phyloP scores from a whole-genome alignment of 257 asterid species.

The Paraleonurus japonicus region DNA sequence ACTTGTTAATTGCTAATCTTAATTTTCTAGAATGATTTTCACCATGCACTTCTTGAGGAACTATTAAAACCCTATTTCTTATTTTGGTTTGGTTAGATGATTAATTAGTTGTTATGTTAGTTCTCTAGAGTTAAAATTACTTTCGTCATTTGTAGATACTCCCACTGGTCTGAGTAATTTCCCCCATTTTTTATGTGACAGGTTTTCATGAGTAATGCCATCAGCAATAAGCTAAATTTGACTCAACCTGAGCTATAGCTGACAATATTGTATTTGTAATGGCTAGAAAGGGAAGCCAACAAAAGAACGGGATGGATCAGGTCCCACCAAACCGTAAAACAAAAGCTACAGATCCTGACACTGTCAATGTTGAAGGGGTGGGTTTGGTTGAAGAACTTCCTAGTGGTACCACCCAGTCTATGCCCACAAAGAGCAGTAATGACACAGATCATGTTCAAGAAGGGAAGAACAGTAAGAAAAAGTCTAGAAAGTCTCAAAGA shows the following conservation, averaged over 20 bases:
- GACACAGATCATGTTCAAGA: conserved; percentile 38
- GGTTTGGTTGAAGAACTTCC: conserved; percentile 41
- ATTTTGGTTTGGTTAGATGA: too few species aligned
- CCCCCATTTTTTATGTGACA: conserved; percentile 20
- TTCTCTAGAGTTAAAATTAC: too few species aligned
- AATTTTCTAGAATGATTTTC: not conserved
- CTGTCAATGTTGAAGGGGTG: conserved; percentile 32
- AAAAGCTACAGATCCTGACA: conserved; percentile 41
- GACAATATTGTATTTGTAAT: conserved; percentile 28
- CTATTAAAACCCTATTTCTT: too few species aligned
- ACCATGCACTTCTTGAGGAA: not conserved
- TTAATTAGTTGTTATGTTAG: too few species aligned
- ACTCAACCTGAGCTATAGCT: conserved; percentile 8
- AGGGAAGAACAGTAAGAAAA: conserved; percentile 50
- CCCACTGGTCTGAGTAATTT: not conserved
- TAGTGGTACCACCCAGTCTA: conserved; percentile 35
- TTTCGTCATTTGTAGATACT: conserved; percentile 13
- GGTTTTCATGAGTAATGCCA: conserved; percentile 21
- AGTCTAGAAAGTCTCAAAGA: conserved; percentile 45
- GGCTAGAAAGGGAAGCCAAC: conserved; percentile 65
- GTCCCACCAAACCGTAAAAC: conserved; percentile 38
- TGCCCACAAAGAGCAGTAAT: conserved; percentile 32
- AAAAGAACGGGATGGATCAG: conserved; percentile 49
- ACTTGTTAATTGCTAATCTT: not conserved
- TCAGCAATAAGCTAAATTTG: conserved; percentile 30